A percentile compares a stretch with the other conserved stretches of the same genome.
Evolutionary conservation across 1,139 yeast species (phyloP).

Genomic region (Scheffersomyces lignicola): DNA sequence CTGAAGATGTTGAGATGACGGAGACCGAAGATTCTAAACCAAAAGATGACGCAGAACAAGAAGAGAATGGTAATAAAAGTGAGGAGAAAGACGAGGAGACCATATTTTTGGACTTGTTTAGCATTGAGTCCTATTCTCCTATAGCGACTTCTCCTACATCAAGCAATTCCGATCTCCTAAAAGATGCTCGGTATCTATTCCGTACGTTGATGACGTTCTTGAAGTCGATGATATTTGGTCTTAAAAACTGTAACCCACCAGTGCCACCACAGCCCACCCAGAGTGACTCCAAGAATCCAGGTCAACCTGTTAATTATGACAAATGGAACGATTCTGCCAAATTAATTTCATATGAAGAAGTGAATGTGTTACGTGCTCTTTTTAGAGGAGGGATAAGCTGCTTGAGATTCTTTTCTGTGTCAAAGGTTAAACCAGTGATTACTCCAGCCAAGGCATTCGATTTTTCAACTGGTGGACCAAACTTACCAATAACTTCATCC

Average conservation of each 20-base stretch:
- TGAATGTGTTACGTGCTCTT: constrained; percentile 68
- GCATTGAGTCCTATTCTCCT: constrained; percentile 42
- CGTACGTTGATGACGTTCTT: constrained; percentile 87
- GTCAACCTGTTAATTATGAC: constrained; percentile 54
- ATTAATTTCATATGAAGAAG: constrained; percentile 79
- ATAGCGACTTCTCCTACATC: constrained; percentile 31
- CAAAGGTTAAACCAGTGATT: constrained; percentile 42
- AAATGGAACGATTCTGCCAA: constrained; percentile 89
- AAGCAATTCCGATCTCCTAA: constrained; percentile 62
- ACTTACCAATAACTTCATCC: constrained; percentile 79
- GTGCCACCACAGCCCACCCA: constrained; percentile 55
- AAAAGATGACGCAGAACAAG: constrained; percentile 18
- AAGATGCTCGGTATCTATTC: constrained; percentile 86
- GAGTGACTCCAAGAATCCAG: constrained; percentile 59
- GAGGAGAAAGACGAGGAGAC: constrained; percentile 22
- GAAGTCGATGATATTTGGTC: constrained; percentile 86
- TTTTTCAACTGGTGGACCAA: constrained; percentile 68
- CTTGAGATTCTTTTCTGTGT: constrained; percentile 68
- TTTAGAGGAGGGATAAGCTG: constrained; percentile 87
- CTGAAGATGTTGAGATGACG: constrained; percentile 9
- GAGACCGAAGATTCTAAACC: constrained; percentile 11
- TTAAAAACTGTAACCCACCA: constrained; percentile 88
- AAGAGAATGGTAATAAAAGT: constrained; percentile 8
- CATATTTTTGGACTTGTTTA: constrained; percentile 37
- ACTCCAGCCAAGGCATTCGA: constrained; percentile 58